These are phyloP conservation scores for Phoma sp. DNA, from an alignment of 2,329 filamentous ascomycete genomes.

Conservation along the genomic window DNA sequence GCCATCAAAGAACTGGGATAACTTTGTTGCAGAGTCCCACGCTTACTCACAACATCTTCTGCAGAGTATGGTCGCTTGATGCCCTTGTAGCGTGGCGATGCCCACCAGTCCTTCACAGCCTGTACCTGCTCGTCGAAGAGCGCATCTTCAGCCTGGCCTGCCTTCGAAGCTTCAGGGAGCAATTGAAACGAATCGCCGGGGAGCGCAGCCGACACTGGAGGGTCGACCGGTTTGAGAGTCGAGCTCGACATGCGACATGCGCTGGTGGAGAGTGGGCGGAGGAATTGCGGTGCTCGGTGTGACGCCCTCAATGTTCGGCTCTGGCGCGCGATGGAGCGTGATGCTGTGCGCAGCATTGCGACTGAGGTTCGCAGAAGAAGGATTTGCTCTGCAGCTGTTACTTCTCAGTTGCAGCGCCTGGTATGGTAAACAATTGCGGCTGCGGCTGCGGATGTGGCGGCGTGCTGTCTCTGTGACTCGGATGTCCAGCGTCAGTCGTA, in stretches of 20 bases:
- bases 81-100: conserved; percentile 78
- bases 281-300: conserved; percentile 34
- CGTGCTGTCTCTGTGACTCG: conserved; percentile 14
- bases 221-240: conserved; percentile 60
- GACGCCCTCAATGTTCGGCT: conserved; percentile 37
- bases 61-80: conserved; percentile 93
- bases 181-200: conserved; percentile 85
- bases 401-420: conserved; percentile 8
- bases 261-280: conserved; percentile 52
- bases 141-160: conserved; percentile 80
- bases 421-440: conserved; percentile 24
- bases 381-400: conserved; percentile 7
- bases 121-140: conserved; percentile 83
- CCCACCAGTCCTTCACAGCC: conserved; percentile 91
- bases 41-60: conserved; percentile 90
- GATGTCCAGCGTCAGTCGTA: conserved; percentile 13
- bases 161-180: conserved; percentile 76
- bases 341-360: conserved; percentile 48
- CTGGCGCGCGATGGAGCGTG: conserved; percentile 46
- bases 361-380: conserved; percentile 3
- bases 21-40: conserved; percentile 82
- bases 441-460: conserved; percentile 16
- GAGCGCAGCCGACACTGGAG: conserved; percentile 65
- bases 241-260: conserved; percentile 59
- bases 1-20: conserved; percentile 97